These are phyloP conservation scores for Chlorencoelia australis DNA, from an alignment of 2,329 filamentous ascomycete genomes.

Conservation along the genomic window DNA sequence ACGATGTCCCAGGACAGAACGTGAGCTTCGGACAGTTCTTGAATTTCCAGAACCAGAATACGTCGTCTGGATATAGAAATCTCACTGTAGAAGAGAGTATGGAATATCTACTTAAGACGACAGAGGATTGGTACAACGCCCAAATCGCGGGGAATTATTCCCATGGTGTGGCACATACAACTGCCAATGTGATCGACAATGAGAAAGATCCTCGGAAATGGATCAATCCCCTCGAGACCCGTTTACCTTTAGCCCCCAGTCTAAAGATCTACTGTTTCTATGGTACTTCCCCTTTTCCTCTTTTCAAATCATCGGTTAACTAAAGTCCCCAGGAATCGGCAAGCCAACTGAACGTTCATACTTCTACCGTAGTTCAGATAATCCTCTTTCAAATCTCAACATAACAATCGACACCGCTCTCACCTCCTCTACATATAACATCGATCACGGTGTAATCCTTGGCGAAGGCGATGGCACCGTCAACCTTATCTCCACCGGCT, in stretches of 20 bases:
- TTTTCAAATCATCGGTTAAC: background rate
- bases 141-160: constrained; percentile 71
- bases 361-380: constrained; percentile 68
- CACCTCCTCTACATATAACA: constrained; percentile 44
- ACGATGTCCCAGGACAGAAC: constrained; percentile 66
- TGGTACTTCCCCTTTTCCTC: constrained; percentile 31
- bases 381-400: constrained; percentile 55
- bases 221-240: constrained; percentile 88
- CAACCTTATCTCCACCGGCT: constrained; percentile 80
- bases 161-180: constrained; percentile 74
- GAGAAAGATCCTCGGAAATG: constrained; percentile 72
- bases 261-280: constrained; percentile 98
- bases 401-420: constrained; percentile 62
- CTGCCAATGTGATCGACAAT: constrained; percentile 70
- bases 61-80: constrained; percentile 57
- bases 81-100: constrained; percentile 73
- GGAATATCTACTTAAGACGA: constrained; percentile 65
- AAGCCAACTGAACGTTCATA: constrained; percentile 91
- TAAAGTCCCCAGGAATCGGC: constrained; percentile 46
- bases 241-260: constrained; percentile 75
- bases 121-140: constrained; percentile 76
- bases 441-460: constrained; percentile 87
- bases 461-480: constrained; percentile 96
- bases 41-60: constrained; percentile 67
- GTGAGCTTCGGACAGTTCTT: constrained; percentile 71